Base-by-base conservation (phyloP, 176 grass and related monocot species). In the Dactylis glomerata region DNA sequence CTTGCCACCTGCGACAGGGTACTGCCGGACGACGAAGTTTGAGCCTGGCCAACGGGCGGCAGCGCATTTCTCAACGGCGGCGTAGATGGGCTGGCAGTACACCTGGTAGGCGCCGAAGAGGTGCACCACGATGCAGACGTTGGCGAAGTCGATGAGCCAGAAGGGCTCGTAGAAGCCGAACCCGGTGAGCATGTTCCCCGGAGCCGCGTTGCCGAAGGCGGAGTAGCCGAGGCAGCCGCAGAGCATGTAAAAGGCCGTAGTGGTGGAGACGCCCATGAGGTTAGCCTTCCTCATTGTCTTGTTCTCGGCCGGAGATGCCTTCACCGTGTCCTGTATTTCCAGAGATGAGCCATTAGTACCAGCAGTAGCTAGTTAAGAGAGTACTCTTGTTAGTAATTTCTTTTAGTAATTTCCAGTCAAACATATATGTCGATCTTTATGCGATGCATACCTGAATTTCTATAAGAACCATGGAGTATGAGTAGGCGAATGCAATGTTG, bases 141-240 rank as follows among this genome's bases (percentile, higher is more conserved):
- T 97, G 76, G 86, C 94, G 36, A 97, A 58, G 82, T 97, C 94
- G 34, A 97, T 87, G 46, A 97, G 94, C 91, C 94, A 97, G 86
- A 90, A 97, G 0, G 94, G 94, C 14, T 97, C 91, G 42, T 92
- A 97, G 84, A 97, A 97, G 12, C 94, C 94, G 75, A 97, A 97
- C 0, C 94, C 94, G 0, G 94, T 97, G 2, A 97, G 82, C 58
- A 93, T 90, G 73, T 93, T 90, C 54, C 92, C 92, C 1, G 88
- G 73, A 36, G 65, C 92, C 10, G 77, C 67, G 28, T 93, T 90
- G 65, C 91, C 91, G 38, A 93, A 76, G 42, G 72, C 91, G 6
- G 81, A 58, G 71, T 93, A 93, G 72, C 88, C 88, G 57, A 93
- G 89, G 72, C 88, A 93, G 22, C 92, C 88, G 19, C 88, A 90